Conservation (phyloP, 352 stramenopile species). For the Globisporangium echinulatum region DNA sequence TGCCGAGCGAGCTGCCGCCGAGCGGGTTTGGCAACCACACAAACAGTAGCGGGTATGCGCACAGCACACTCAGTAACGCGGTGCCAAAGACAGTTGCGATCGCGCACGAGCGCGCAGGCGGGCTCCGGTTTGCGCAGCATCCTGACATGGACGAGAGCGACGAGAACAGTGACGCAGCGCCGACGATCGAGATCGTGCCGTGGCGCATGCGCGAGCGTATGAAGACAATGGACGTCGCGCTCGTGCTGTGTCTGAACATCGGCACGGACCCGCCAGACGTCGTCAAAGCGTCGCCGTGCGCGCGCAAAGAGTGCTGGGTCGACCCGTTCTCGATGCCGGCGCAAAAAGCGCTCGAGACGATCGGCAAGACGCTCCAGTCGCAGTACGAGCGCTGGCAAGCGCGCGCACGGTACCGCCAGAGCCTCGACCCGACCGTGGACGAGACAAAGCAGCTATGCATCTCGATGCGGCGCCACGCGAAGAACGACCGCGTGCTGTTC, state of each 20-base stretch:
- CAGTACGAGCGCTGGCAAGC: constrained; percentile 96
- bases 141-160: constrained; percentile 24
- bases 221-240: constrained; percentile 91
- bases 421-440: constrained; percentile 96
- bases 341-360: constrained; percentile 94
- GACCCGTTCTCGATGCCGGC: constrained; percentile 93
- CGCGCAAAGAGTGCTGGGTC: constrained; percentile 97
- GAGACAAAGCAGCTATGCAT: constrained; percentile 93
- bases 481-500: constrained; percentile 94
- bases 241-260: constrained; percentile 98
- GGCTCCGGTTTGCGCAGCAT: constrained; percentile 58
- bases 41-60: background rate
- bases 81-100: background rate
- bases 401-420: constrained; percentile 90
- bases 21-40: constrained; percentile 1
- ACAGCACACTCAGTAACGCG: background rate
- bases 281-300: constrained; percentile 94
- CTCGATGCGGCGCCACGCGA: constrained; percentile 88
- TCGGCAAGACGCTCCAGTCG: constrained; percentile 91
- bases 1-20: constrained; percentile 9
- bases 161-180: constrained; percentile 6
- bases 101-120: constrained; percentile 29
- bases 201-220: constrained; percentile 86
- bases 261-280: constrained; percentile 97
- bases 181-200: constrained; percentile 49